Evolutionary conservation across 306 rosid genomes (phyloP), one percentile per base, ranked within the genome.

Genomic region (Corylus americana): DNA sequence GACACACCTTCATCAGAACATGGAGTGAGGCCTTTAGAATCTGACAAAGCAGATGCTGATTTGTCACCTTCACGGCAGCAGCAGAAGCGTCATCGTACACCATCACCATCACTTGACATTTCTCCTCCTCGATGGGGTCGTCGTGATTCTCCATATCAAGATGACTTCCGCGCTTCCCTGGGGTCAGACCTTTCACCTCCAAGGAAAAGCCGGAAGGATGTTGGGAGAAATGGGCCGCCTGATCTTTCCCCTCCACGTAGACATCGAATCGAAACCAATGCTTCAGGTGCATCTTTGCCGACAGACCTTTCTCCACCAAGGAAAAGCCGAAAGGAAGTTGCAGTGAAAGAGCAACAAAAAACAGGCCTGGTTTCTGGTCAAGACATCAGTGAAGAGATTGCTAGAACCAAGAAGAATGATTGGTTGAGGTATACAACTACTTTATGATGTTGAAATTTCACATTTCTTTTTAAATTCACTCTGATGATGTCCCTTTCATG

Each of bases 341-440:
- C 92, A 45, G 58, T 53, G 51, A 87, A 82, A 70, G 88, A 83
- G 72, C 74, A 78, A 17, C 64, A 20, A 25, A 94, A 84, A 83
- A 91, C 92, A 50, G 98, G 98, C 70, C 78, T 95, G 82, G 79
- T 91, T 47, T 85, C 98, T 82, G 97, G 97, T 55, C 77, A 73
- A 84, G 98, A 92, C 44, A 89, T 91, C 37, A 89, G 90, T 62
- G 90, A 92, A 62, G 99, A 93, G 84, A 89, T 91, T 80, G 83
- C 87, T 55, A 89, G 77, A 84, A 90, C 85, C 17, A 91, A 87
- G 89, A 87, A 85, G 79, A 90, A 87, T 51, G 96, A 91, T 75
- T 76, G 80, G 88, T 47, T 66, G 63, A 91, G 96, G 98, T 95
- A 79, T 42, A 84, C 35, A 31, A 44, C 5, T 64, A 57, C 49